A percentile compares a stretch with the other conserved stretches of the same genome.
Evolutionary conservation across 2,329 filamentous ascomycete species (phyloP).

Genomic region (Cordyceps javanica): DNA sequence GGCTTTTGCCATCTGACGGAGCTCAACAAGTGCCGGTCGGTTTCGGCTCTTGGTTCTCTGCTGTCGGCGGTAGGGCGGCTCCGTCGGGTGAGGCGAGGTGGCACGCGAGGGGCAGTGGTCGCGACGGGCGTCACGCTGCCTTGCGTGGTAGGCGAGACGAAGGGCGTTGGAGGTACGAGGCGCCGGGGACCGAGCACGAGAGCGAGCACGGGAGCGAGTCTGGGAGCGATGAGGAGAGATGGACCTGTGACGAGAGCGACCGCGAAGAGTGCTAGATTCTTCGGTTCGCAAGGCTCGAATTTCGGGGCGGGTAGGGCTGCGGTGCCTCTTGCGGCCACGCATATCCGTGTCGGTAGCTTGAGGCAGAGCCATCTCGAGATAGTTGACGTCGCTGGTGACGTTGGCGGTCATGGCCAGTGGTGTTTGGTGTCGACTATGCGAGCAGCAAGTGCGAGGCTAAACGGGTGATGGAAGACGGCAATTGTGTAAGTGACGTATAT

Average conservation of each 20-base stretch:
- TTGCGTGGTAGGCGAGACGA: constrained; percentile 32
- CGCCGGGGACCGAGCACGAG: constrained; percentile 25
- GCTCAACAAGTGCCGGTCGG: constrained; percentile 27
- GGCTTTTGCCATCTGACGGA: constrained; percentile 12
- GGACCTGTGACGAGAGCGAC: constrained; percentile 34
- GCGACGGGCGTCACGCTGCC: constrained; percentile 34
- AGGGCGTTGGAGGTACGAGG: constrained; percentile 35
- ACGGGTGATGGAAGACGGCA: background rate
- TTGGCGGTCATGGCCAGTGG: background rate
- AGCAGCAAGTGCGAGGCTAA: background rate
- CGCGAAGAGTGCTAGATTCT: constrained; percentile 37
- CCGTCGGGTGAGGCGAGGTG: constrained; percentile 26
- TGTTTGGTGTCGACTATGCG: background rate
- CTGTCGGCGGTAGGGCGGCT: constrained; percentile 27
- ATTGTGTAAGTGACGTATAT: constrained; percentile 9
- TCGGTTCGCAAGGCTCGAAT: constrained; percentile 29
- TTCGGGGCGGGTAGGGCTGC: constrained; percentile 29
- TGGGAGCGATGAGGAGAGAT: constrained; percentile 27
- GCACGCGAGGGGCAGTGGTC: constrained; percentile 39
- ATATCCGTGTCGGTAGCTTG: constrained; percentile 13
- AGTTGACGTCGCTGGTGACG: constrained; percentile 2
- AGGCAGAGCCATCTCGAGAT: constrained; percentile 4
- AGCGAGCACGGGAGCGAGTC: constrained; percentile 27
- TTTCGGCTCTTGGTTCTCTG: constrained; percentile 34
- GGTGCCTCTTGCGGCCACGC: constrained; percentile 35